Percentiles rank a stretch among this genome's conserved stretches.
Conservation (phyloP, 2,329 filamentous ascomycete species). For the Tolypocladium tropicale region DNA sequence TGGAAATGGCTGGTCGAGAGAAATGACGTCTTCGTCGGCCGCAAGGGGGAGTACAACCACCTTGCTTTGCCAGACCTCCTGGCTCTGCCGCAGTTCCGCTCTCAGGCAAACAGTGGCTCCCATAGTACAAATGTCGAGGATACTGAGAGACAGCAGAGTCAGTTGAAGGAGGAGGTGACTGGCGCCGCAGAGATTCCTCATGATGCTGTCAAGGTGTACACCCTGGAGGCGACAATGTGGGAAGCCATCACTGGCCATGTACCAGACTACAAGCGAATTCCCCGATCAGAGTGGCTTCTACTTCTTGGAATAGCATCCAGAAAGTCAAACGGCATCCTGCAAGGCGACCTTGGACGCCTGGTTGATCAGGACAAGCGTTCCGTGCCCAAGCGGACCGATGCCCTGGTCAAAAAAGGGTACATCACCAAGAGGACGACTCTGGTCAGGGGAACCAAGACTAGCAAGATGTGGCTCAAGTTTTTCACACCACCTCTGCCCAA, state of each 20-base stretch:
- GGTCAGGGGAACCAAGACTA: conserved; percentile 48
- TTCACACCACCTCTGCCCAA: conserved; percentile 39
- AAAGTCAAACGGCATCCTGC: conserved; percentile 44
- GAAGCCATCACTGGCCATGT: conserved; percentile 48
- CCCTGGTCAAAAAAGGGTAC: conserved; percentile 49
- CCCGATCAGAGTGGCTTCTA: conserved; percentile 48
- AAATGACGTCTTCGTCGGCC: conserved; percentile 25
- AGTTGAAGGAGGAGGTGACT: neutral
- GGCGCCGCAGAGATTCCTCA: neutral
- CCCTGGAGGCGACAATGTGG: conserved; percentile 48
- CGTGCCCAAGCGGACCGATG: conserved; percentile 50
- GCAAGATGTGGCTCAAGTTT: conserved; percentile 49
- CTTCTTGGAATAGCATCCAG: conserved; percentile 47
- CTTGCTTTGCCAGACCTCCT: conserved; percentile 28
- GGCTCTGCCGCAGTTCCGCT: conserved; percentile 7
- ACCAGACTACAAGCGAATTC: conserved; percentile 47
- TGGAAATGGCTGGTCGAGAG: conserved; percentile 25
- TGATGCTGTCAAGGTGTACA: conserved; percentile 25
- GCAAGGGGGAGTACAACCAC: conserved; percentile 19
- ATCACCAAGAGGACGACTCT: conserved; percentile 51
- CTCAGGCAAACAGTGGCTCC: neutral
- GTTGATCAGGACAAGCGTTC: conserved; percentile 55
- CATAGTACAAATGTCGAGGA: neutral
- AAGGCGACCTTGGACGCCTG: conserved; percentile 47
- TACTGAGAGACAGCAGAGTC: neutral